Base-by-base conservation (phyloP, 352 stramenopile genomes). In the Phytophthora pluvialis region DNA sequence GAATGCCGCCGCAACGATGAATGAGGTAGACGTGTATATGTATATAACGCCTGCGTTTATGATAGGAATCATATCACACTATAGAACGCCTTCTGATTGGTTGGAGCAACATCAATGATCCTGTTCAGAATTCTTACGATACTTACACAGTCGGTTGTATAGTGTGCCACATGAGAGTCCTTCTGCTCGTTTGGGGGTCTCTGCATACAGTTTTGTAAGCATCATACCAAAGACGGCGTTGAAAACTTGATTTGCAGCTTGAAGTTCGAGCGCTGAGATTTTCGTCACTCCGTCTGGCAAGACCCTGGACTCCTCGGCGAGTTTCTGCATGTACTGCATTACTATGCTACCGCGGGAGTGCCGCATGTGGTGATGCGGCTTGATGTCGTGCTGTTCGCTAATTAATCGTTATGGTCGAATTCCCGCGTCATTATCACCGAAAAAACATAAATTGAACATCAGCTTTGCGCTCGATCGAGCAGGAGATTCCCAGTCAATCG, bases 391-490 rank as follows among this genome's bases (percentile, higher is more conserved):
- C 13, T 57, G 56, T 13, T 57, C 57, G 36, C 36, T 45, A 16
- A 13, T 62, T 55, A 0, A n/a, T n/a, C n/a, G n/a, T n/a, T n/a
- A n/a, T n/a, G 54, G 54, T 2, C 43, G 31, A n/a, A 55, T 55
- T 8, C 13, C 15, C 1, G 54, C 25, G 44, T 62, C 44, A 3
- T 35, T 38, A n/a, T 47, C 25, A 6, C 54, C 44, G 16, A 53
- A 62, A 21, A 39, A 39, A 12, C 53, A 61, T 3, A 61, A 28
- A 45, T 54, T 62, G 39, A 40, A 62, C 44, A 42, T 62, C 25
- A 11, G 6, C 9, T 54, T 62, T 3, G 43, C 42, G 15, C 3
- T 62, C 0, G 25, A 2, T 11, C 44, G 35, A 26, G 43, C 54
- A 46, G 54, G 32, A 48, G 54, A 53, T 21, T 62, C 33, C 54